A percentile compares a stretch with the other conserved stretches of the same genome.
Evolutionary conservation across 768 basidiomycete genomes (phyloP).

Genomic region (Psilocybe cubensis): DNA sequence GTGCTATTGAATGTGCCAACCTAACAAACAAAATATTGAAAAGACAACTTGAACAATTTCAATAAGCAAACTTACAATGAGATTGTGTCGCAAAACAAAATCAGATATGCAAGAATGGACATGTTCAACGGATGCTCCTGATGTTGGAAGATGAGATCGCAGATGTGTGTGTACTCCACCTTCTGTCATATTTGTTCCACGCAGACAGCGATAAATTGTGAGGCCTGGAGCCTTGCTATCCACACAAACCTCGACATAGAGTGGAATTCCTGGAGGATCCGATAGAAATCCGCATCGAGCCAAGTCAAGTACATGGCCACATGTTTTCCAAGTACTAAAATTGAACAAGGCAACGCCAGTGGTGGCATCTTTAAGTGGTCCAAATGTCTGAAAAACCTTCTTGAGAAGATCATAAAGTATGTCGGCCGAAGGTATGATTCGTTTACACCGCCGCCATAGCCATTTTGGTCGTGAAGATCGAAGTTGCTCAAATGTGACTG

Average conservation of each 20-base stretch:
- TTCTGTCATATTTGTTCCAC: slow-evolving; percentile 36
- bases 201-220: slow-evolving; percentile 26
- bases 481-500: slow-evolving; percentile 13
- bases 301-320: slow-evolving; percentile 30
- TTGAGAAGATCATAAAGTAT: slow-evolving; percentile 27
- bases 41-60: neutral
- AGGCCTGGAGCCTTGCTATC: slow-evolving; percentile 24
- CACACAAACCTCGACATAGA: slow-evolving; percentile 23
- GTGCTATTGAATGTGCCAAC: slow-evolving; percentile 29
- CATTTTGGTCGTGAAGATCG: slow-evolving; percentile 18
- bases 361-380: slow-evolving; percentile 34
- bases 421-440: slow-evolving; percentile 35
- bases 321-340: slow-evolving; percentile 28
- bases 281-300: slow-evolving; percentile 29
- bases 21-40: slow-evolving; percentile 9
- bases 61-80: slow-evolving; percentile 21
- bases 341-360: slow-evolving; percentile 33
- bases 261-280: slow-evolving; percentile 31
- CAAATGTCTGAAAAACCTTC: slow-evolving; percentile 32
- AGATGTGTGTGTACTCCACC: slow-evolving; percentile 37
- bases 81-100: slow-evolving; percentile 29
- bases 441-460: slow-evolving; percentile 28
- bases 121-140: slow-evolving; percentile 25
- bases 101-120: slow-evolving; percentile 22
- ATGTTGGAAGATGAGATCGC: slow-evolving; percentile 20